phyloP scores from a whole-genome alignment of 768 basidiomycete species.

The Pleurotus giganteus region DNA sequence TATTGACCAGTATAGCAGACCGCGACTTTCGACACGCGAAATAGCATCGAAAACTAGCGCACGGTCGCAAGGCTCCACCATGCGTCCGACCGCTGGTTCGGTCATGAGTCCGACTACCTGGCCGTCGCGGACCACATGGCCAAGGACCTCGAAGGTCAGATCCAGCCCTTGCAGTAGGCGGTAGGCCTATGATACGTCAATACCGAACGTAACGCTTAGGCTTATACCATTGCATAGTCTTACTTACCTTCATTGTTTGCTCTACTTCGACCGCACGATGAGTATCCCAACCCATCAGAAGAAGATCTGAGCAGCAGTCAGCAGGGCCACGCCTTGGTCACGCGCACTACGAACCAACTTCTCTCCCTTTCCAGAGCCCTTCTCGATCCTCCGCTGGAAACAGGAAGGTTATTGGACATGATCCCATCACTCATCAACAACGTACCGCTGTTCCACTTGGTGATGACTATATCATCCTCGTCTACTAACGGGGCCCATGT shows the following conservation, averaged over 20 bases:
- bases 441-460: slow-evolving; percentile 23
- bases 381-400: slow-evolving; percentile 21
- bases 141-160: slow-evolving; percentile 15
- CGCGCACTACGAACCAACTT: slow-evolving; percentile 28
- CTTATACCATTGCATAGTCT: slow-evolving; percentile 27
- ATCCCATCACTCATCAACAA: not conserved
- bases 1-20: slow-evolving; percentile 22
- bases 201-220: slow-evolving; percentile 18
- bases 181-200: slow-evolving; percentile 14
- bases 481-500: slow-evolving; percentile 34
- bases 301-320: slow-evolving; percentile 24
- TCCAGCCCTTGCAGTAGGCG: slow-evolving; percentile 14
- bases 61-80: slow-evolving; percentile 14
- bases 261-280: slow-evolving; percentile 22
- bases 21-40: slow-evolving; percentile 9
- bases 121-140: slow-evolving; percentile 18
- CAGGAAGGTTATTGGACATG: not conserved
- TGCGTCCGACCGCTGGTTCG: slow-evolving; percentile 15
- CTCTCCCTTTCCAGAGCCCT: slow-evolving; percentile 36
- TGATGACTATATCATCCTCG: slow-evolving; percentile 34
- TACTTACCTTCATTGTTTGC: slow-evolving; percentile 28
- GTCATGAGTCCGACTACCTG: slow-evolving; percentile 19
- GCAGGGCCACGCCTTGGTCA: not conserved
- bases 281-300: slow-evolving; percentile 28
- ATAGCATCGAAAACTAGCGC: slow-evolving; percentile 15